Base-by-base conservation (phyloP, 2,329 filamentous ascomycete species). In the Purpureocillium lavendulum region DNA sequence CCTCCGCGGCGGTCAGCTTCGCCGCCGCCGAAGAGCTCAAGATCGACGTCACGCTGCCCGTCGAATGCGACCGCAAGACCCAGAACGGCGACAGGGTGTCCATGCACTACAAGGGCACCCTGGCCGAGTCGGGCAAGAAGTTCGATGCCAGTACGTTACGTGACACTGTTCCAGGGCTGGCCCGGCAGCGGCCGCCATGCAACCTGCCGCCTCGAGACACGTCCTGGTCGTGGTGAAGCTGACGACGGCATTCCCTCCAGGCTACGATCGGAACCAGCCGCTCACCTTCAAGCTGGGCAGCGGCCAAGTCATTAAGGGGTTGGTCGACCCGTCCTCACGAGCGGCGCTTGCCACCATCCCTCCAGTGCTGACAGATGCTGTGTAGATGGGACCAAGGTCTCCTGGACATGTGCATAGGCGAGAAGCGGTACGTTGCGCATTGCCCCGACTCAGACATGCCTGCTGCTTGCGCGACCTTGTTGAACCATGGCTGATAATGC, bases 401-500 rank as follows among this genome's bases (percentile, higher is more conserved):
- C 30, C 53, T 92, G 39, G 86, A 86, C 56, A 96, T 97, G 89
- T 97, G 92, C 65, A 84, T 94, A 52, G 90, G 92, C 46, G 90
- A 97, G 72, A 90, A 89, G 72, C 77, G 75, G 72, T 70, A 52
- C 64, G 62, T 51, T 29, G 35, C 42, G 24, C 30, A 24, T 26
- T 26, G 21, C 21, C 21, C 10, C 21, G 21, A n/a, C 21, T 26
- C 21, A 26, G 21, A 26, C 21, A 26, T 26, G 21, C 21, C 21
- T 26, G 21, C 10, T n/a, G n/a, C 6, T 26, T 6, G 10, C 6
- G 21, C 10, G 6, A 26, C 21, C 21, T 5, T 6, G 6, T 11
- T 4, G 12, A 15, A 12, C n/a, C 21, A n/a, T 17, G 2, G 11
- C 6, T 9, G 2, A 14, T 30, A 11, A 10, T 17, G 11, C 14